Conservation (phyloP, 2,329 filamentous ascomycete species). For the Verticillium nubilum region DNA sequence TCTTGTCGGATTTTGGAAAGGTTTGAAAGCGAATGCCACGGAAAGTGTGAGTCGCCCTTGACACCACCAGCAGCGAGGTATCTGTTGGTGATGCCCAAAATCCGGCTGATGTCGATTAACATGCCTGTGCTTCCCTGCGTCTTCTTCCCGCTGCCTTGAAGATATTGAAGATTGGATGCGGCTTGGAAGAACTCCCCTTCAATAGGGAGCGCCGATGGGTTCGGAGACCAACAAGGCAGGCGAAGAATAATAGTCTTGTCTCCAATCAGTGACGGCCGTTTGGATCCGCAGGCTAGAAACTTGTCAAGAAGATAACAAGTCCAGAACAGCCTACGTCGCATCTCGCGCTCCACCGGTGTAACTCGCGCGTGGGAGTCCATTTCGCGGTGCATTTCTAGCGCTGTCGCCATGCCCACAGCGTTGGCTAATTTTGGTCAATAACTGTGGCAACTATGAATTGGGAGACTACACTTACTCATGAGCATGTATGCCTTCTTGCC, state of each 20-base stretch:
- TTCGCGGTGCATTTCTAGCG: slow-evolving; percentile 76
- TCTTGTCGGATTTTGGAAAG: slow-evolving; percentile 82
- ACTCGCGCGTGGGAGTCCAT: slow-evolving; percentile 57
- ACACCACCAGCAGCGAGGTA: slow-evolving; percentile 82
- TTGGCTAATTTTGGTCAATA: slow-evolving; percentile 44
- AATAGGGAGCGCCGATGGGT: slow-evolving; percentile 52
- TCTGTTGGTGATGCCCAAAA: slow-evolving; percentile 75
- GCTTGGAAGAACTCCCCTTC: slow-evolving; percentile 80
- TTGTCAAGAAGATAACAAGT: slow-evolving; percentile 81
- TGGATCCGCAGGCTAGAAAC: slow-evolving; percentile 77
- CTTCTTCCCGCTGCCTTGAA: slow-evolving; percentile 62
- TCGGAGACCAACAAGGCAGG: slow-evolving; percentile 68
- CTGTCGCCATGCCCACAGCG: slow-evolving; percentile 77
- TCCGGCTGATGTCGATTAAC: slow-evolving; percentile 78
- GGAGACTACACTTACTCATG: slow-evolving; percentile 49
- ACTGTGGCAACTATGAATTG: not conserved
- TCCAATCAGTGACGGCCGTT: slow-evolving; percentile 71
- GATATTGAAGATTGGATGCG: slow-evolving; percentile 70
- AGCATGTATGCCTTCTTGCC: slow-evolving; percentile 87
- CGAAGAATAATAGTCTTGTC: slow-evolving; percentile 73
- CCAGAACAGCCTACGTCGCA: slow-evolving; percentile 79
- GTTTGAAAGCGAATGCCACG: slow-evolving; percentile 82
- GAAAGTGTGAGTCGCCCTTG: slow-evolving; percentile 85
- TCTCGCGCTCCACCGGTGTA: slow-evolving; percentile 66
- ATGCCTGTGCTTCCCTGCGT: slow-evolving; percentile 72